Evolutionary conservation across 2,329 filamentous ascomycete genomes (phyloP).

Genomic region (Talaromyces marneffei): DNA sequence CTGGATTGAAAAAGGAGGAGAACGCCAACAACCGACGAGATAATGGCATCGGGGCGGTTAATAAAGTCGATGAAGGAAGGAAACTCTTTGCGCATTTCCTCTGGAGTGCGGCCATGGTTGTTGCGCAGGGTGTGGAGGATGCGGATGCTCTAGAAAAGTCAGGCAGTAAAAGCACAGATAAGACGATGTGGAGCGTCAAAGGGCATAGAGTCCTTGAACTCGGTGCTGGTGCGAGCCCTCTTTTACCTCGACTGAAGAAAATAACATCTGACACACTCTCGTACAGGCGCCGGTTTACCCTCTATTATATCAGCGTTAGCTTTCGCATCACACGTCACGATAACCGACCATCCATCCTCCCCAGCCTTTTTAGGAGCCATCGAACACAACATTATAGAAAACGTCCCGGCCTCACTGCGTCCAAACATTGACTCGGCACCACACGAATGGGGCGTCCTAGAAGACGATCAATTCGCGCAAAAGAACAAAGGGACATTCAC

Average conservation of each 20-base stretch:
- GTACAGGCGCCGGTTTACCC: conserved; percentile 37
- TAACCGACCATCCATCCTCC: conserved; percentile 48
- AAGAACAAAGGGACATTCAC: conserved; percentile 40
- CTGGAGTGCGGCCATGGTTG: conserved; percentile 50
- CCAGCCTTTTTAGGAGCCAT: conserved; percentile 39
- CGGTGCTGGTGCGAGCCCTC: conserved; percentile 51
- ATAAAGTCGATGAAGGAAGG: conserved; percentile 41
- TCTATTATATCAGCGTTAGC: conserved; percentile 35
- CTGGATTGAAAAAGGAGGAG: conserved; percentile 5
- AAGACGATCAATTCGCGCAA: conserved; percentile 34
- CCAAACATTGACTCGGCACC: conserved; percentile 35
- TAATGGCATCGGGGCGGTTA: conserved; percentile 12
- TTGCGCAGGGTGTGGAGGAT: conserved; percentile 38
- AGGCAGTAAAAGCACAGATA: background rate
- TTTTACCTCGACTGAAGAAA: background rate
- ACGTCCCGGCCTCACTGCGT: conserved; percentile 31
- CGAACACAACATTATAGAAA: conserved; percentile 43
- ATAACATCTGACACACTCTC: background rate
- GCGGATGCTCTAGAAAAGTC: conserved; percentile 18
- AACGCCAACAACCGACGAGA: background rate
- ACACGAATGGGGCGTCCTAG: conserved; percentile 50
- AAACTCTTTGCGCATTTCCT: conserved; percentile 55
- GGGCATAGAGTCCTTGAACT: conserved; percentile 52
- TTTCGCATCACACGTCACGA: conserved; percentile 36
- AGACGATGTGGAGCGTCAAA: conserved; percentile 38